Base-by-base conservation (phyloP, 2,329 filamentous ascomycete genomes). In the Penicillium sp. region DNA sequence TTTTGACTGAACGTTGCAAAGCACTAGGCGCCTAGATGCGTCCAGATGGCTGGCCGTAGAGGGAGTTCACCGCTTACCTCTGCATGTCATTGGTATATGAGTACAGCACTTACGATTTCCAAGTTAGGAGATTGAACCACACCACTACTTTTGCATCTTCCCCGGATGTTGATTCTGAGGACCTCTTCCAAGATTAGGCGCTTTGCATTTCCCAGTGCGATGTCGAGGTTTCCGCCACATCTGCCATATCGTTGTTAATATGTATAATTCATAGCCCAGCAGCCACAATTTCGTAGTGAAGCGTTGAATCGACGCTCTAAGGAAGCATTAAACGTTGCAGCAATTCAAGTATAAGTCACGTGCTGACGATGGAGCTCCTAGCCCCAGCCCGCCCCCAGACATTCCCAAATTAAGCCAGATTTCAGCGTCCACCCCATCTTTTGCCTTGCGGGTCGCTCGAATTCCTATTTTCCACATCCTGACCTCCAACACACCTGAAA, bases 381-480 rank as follows among this genome's bases (percentile, higher is more conserved):
- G 60, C 54, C 57, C 50, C 44, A 55, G 54, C 29, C 51, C 62
- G 26, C 51, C 61, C 57, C 56, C 52, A 31, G 56, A 52, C 21
- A 54, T 49, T 9, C 50, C 41, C 30, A 45, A 46, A 61, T 41
- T 61, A 46, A 57, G 59, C 45, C 59, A 57, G 53, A 61, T 61
- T 38, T 53, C 48, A 61, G 31, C 19, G 11, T 35, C 8, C 21
- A 26, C 31, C 52, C 53, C 29, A 49, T 19, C 53, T 31, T 21
- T 45, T 23, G n/a, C 30, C 21, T 45, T 19, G 29, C 46, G 35
- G 26, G 44, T 26, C 35, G 30, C 51, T 67, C 66, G 66, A 66
- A 65, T 69, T 68, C 21, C 23, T 19, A 4, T 19, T n/a, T 65
- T 47, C 29, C 48, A 46, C 64, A 21, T 21, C 51, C 13, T 26